Evolutionary conservation across 2,329 filamentous ascomycete genomes (phyloP).

Genomic region (Hirsutella rhossiliensis): DNA sequence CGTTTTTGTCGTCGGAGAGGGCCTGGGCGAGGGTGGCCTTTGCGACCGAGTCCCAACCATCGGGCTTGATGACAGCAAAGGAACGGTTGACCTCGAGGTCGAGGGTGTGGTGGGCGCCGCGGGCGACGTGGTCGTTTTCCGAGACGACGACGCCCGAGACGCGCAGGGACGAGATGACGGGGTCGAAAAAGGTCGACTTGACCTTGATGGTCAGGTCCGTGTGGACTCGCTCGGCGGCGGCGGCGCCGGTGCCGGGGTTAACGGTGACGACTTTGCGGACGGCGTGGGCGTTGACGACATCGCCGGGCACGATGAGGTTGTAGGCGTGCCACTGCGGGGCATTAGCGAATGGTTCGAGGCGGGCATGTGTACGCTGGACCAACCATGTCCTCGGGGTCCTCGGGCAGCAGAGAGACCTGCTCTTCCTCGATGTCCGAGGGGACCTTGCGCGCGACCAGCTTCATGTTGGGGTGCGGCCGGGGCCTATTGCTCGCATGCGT

Average conservation of each 20-base stretch:
- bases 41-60: slow-evolving; percentile 81
- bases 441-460: slow-evolving; percentile 25
- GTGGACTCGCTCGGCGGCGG: slow-evolving; percentile 38
- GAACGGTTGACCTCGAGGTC: slow-evolving; percentile 81
- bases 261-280: slow-evolving; percentile 41
- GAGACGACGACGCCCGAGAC: slow-evolving; percentile 41
- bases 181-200: slow-evolving; percentile 46
- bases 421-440: slow-evolving; percentile 26
- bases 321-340: slow-evolving; percentile 50
- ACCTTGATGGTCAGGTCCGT: slow-evolving; percentile 45
- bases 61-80: slow-evolving; percentile 78
- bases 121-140: slow-evolving; percentile 39
- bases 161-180: slow-evolving; percentile 39
- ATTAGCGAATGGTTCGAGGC: not conserved
- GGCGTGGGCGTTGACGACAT: slow-evolving; percentile 42
- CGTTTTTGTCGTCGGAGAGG: slow-evolving; percentile 64
- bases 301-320: slow-evolving; percentile 43
- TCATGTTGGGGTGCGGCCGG: slow-evolving; percentile 17
- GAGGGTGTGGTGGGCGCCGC: slow-evolving; percentile 47
- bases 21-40: slow-evolving; percentile 67
- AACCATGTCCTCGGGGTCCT: slow-evolving; percentile 36
- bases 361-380: slow-evolving; percentile 8
- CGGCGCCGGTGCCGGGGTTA: slow-evolving; percentile 36
- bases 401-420: slow-evolving; percentile 28
- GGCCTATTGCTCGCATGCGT: not conserved